Evolutionary conservation across 805 yeast species (phyloP), one percentile per base, ranked within the genome.

Genomic region (Candida vaughaniae): DNA sequence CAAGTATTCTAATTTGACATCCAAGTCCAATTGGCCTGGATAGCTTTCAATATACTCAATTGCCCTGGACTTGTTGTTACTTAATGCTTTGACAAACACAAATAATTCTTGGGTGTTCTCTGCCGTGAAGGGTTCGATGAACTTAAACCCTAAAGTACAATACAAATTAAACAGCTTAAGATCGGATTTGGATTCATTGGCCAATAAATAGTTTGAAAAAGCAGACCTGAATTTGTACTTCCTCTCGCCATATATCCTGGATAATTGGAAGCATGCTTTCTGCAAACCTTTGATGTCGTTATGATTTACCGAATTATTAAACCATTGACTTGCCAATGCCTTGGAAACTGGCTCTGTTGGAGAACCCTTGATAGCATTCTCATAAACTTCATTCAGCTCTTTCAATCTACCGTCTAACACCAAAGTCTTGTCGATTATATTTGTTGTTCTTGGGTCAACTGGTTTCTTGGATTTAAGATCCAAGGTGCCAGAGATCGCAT

Each of bases 21-120:
- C 88, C 37, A 90, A 64, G 51, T 85, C 85, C 39, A 71, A 59
- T 25, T 62, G 56, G 11, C 17, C 19, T 3, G 10, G 5, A 26
- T 35, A 36, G 9, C 53, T 16, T 12, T 45, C 47, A 27, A 45
- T 40, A n/a, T 20, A 16, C 12, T 32, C 37, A 4, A 45, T 16
- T 7, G 36, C 31, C 19, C 29, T 25, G 5, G 25, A 16, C 4
- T 16, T 16, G 29, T 33, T 33, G 16, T 19, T 28, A 1, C 26
- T 14, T 14, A 37, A 35, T 6, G 39, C 28, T 28, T 69, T 61
- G 2, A 78, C 79, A 39, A 71, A 71, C 2, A 87, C 75, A 45
- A 64, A 86, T 2, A 73, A 60, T 42, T 89, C 95, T 48, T 87
- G 95, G 6, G 82, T 76, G 15, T 68, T 64, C 27, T 63, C 46